phyloP scores from a whole-genome alignment of 1,284 basidiomycete species.

The Puccinia horiana region DNA sequence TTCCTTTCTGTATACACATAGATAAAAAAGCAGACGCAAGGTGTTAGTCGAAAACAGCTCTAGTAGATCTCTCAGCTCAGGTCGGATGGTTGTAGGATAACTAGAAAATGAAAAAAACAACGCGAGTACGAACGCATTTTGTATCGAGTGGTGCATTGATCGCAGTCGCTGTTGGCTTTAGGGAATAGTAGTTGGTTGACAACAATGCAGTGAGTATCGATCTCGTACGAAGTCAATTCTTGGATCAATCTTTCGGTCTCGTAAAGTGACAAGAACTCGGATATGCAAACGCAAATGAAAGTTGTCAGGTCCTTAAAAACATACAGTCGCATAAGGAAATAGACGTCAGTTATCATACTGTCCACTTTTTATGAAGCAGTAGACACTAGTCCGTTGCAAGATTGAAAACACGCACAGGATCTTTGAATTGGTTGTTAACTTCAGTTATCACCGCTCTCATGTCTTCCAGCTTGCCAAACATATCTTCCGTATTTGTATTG shows the following conservation, averaged over 20 bases:
- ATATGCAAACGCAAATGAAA: constrained; percentile 97
- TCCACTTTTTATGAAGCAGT: not conserved
- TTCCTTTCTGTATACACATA: constrained; percentile 68
- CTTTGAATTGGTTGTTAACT: constrained; percentile 98
- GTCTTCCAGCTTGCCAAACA: constrained; percentile 95
- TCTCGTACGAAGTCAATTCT: constrained; percentile 91
- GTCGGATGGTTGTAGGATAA: not conserved
- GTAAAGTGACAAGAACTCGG: constrained; percentile 95
- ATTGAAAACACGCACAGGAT: constrained; percentile 71
- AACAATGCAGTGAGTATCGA: constrained; percentile 98
- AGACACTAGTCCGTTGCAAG: not conserved
- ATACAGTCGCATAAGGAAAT: not conserved
- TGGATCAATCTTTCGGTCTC: constrained; percentile 97
- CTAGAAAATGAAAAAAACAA: not conserved
- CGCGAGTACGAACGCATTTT: constrained; percentile 71
- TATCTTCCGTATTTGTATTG: constrained; percentile 80
- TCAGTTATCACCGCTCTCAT: constrained; percentile 98
- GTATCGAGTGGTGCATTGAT: constrained; percentile 89
- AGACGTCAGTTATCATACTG: not conserved
- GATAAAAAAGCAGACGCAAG: not conserved
- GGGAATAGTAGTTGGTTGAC: constrained; percentile 97
- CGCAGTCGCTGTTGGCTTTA: constrained; percentile 84
- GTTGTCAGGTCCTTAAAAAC: constrained; percentile 51
- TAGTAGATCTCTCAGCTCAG: no score
- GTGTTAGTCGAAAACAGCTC: not conserved